phyloP scores from a whole-genome alignment of 345 rosid species.

The Limnanthes douglasii region DNA sequence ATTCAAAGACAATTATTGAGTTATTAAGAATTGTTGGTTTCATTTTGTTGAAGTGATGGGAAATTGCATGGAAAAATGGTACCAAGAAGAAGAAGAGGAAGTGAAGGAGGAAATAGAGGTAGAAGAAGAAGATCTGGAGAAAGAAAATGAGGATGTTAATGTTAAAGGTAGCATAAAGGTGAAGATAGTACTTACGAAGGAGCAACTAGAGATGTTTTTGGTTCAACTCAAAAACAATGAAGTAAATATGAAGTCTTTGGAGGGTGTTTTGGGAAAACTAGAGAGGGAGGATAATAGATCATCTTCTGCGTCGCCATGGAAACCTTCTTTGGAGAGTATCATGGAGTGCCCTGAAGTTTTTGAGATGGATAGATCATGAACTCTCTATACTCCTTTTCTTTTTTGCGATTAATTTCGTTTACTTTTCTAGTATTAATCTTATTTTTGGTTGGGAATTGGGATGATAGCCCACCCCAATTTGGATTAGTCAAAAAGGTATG shows the following conservation, averaged over 20 bases:
- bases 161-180: slow-evolving; percentile 33
- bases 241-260: slow-evolving; percentile 14
- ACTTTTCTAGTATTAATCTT: no score
- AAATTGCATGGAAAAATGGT: slow-evolving; percentile 12
- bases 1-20: no score
- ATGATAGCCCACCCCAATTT: no score
- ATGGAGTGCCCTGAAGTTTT: slow-evolving; percentile 27
- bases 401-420: no score
- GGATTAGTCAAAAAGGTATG: no score
- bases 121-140: slow-evolving; percentile 2
- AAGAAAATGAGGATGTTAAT: slow-evolving; percentile 7
- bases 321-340: slow-evolving; percentile 58
- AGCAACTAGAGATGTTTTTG: slow-evolving; percentile 55
- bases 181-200: slow-evolving; percentile 62
- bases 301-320: slow-evolving; percentile 26
- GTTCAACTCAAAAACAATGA: slow-evolving; percentile 12
- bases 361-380: slow-evolving; percentile 15
- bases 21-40: no score
- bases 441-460: no score
- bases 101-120: slow-evolving; percentile 4
- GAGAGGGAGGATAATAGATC: slow-evolving; percentile 14
- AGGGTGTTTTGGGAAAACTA: slow-evolving; percentile 18
- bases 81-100: slow-evolving; percentile 7
- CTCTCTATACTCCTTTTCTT: no score
- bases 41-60: slow-evolving; percentile 10